phyloP scores from a whole-genome alignment of 202 grass and related monocot genomes.

The Miscanthus sacchariflorus region DNA sequence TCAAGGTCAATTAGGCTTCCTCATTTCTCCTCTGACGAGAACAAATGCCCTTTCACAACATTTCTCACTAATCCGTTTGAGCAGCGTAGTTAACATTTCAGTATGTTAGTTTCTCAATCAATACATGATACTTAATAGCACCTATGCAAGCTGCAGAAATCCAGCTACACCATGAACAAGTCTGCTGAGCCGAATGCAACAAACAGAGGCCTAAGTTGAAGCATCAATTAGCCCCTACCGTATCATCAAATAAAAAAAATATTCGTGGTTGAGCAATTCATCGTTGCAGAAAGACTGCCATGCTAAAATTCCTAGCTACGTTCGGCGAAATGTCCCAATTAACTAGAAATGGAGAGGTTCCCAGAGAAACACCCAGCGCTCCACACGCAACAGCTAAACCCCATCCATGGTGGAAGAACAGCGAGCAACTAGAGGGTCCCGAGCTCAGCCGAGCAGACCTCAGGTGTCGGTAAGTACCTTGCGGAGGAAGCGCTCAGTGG shows the following conservation, averaged over 20 bases:
- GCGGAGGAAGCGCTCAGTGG: slow-evolving; percentile 89
- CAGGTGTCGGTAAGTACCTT: slow-evolving; percentile 61
- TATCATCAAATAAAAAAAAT: neutral
- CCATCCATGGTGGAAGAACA: neutral
- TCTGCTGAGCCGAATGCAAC: neutral
- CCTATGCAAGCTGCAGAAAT: slow-evolving; percentile 1
- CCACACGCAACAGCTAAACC: neutral
- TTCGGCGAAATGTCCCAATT: neutral
- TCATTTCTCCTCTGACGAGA: slow-evolving; percentile 9
- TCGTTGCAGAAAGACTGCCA: neutral
- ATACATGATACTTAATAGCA: neutral
- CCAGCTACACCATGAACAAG: slow-evolving; percentile 15
- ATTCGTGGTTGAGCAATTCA: neutral
- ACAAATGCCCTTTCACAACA: neutral
- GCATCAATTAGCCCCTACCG: neutral
- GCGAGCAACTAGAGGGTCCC: neutral
- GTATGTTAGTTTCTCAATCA: neutral
- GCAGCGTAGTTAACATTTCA: neutral
- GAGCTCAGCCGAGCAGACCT: neutral
- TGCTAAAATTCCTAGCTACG: neutral
- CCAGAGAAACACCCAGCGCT: neutral
- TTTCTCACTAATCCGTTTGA: neutral
- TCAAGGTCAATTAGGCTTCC: neutral
- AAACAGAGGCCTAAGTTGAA: neutral
- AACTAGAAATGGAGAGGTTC: neutral